A percentile compares a stretch with the other conserved stretches of the same genome.
These are phyloP conservation scores for Monosporascus sp. DNA, from an alignment of 2,329 filamentous ascomycete species.

Conservation along the genomic window DNA sequence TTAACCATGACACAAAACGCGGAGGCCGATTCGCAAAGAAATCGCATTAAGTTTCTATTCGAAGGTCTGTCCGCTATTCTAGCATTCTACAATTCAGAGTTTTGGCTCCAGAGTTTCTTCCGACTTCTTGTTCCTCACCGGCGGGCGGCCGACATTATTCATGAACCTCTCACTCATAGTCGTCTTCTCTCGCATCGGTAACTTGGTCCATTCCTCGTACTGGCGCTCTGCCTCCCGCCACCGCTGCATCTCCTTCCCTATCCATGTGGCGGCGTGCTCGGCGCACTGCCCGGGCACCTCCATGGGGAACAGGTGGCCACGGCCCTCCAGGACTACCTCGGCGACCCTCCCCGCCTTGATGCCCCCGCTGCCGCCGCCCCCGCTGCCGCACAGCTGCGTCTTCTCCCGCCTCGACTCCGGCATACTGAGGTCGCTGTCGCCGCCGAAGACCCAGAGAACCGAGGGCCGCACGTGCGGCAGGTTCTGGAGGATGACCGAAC, in stretches of 20 bases:
- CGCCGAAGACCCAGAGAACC: constrained; percentile 66
- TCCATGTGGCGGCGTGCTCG: constrained; percentile 50
- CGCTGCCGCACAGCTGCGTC: constrained; percentile 58
- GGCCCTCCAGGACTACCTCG: constrained; percentile 56
- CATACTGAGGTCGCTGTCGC: constrained; percentile 49
- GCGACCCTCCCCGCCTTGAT: constrained; percentile 60
- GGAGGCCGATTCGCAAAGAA: no score
- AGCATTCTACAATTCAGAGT: constrained; percentile 6
- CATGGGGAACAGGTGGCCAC: constrained; percentile 80
- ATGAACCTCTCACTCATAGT: constrained; percentile 51
- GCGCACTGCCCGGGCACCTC: constrained; percentile 68
- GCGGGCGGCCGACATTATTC: constrained; percentile 41
- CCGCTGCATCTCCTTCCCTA: constrained; percentile 48
- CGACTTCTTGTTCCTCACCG: constrained; percentile 8
- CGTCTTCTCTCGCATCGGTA: constrained; percentile 47
- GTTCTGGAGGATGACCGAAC: constrained; percentile 47
- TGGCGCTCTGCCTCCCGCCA: constrained; percentile 54
- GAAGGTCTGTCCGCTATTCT: no score
- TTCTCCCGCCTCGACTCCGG: constrained; percentile 50
- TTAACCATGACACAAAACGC: no score
- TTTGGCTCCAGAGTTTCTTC: constrained; percentile 9
- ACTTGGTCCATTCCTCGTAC: constrained; percentile 52
- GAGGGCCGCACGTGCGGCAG: constrained; percentile 59
- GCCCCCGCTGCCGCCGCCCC: constrained; percentile 63
- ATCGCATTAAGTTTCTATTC: no score